Evolutionary conservation across 78 protist genomes (phyloP), one percentile per base, ranked within the genome.

Genomic region (Dictyostelium firmibasis): DNA sequence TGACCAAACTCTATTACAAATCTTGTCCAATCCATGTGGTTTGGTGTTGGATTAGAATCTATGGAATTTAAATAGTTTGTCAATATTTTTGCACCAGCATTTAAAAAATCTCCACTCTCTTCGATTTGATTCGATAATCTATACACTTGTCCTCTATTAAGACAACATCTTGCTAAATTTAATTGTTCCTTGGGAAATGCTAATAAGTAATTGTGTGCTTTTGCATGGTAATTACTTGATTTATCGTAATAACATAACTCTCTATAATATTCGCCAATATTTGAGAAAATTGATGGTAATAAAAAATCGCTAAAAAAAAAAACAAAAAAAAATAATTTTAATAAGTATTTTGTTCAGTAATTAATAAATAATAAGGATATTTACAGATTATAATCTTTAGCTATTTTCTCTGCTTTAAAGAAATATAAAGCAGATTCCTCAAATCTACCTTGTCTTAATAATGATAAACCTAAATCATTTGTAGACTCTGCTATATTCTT

Each of bases 21-120:
- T 76, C 74, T 89, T 27, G 94, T 78, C 94, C 94, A 89, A 70
- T 89, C 94, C 23, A 81, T 44, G 18, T 81, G 87, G 27, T 84
- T 89, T 38, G 86, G 86, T 23, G 23, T 23, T 67, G 70, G 16
- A 5, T 0, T 10, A 7, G 8, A 31, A 20, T 33, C 53, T 5
- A 11, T 81, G 9, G 10, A 25, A 23, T 88, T 57, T 2, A 89
- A 23, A 35, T 29, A 64, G 3, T 35, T 20, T 4, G 81, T 20
- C 4, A 84, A 14, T 4, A 3, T 9, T 20, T 53, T 18, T 31
- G 44, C 11, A 23, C 86, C 94, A 8, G 70, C 53, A 18, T 53
- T 9, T 10, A 81, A 50, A 20, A 89, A 69, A 2, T 18, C 41
- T 69, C 25, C 16, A n/a, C 87, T 38, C 11, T 20, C 60, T 13